A percentile compares a stretch with the other conserved stretches of the same genome.
These are phyloP conservation scores for Zostera marina DNA, from an alignment of 116 monocot genomes.

Conservation along the genomic window DNA sequence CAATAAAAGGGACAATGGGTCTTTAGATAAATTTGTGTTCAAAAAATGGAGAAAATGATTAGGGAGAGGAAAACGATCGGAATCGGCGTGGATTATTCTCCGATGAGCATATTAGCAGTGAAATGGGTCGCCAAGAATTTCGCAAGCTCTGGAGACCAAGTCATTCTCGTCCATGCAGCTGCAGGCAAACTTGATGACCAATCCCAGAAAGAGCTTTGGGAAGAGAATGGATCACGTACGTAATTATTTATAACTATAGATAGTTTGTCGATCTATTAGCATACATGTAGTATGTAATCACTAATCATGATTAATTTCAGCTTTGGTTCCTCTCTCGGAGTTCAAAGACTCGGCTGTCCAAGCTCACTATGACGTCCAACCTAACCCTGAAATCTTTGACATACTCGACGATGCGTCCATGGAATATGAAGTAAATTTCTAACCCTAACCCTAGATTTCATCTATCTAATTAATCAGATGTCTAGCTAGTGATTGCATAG, in stretches of 20 bases:
- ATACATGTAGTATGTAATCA: background rate
- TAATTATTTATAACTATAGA: too few relatives aligned
- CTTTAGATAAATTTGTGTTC: background rate
- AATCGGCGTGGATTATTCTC: conserved; percentile 63
- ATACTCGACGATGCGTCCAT: conserved; percentile 34
- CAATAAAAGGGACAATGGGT: background rate
- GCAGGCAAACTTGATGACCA: conserved; percentile 26
- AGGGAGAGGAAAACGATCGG: conserved; percentile 23
- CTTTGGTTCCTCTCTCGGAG: conserved; percentile 59
- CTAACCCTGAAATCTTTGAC: conserved; percentile 39
- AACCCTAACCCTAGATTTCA: too few relatives aligned
- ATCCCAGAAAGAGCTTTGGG: conserved; percentile 41
- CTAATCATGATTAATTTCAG: conserved; percentile 16
- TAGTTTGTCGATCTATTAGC: too few relatives aligned
- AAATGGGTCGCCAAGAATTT: conserved; percentile 57
- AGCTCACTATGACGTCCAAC: conserved; percentile 36
- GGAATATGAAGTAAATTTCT: conserved; percentile 7
- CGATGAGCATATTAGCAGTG: conserved; percentile 42
- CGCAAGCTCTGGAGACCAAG: conserved; percentile 20
- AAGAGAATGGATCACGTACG: conserved; percentile 41
- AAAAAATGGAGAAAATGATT: conserved; percentile 3
- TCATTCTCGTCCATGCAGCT: conserved; percentile 38
- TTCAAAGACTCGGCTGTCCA: conserved; percentile 37
- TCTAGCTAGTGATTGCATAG: too few relatives aligned
- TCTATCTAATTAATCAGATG: too few relatives aligned